Base-by-base conservation (phyloP, 2,329 filamentous ascomycete species). In the Diaporthe helianthi region DNA sequence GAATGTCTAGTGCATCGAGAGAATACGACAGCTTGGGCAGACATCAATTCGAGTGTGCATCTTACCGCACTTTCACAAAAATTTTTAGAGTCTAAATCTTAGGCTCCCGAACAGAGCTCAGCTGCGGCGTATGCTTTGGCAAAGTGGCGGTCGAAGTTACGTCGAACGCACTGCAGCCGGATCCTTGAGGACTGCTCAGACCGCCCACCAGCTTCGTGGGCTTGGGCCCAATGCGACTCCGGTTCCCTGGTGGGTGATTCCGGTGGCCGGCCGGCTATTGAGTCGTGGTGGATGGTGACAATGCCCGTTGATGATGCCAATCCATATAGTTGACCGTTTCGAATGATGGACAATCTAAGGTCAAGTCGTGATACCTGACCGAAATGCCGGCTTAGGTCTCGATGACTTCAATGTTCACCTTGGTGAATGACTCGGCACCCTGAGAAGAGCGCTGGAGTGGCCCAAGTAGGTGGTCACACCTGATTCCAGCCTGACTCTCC, bases 331-430 rank as follows among this genome's bases (percentile, higher is more conserved):
- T 29, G 33, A 36, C 47, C 44, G 58, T 63, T 63, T 63, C 58
- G 49, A 49, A 31, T 49, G 29, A 49, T 17, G 44, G 44, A 44
- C 44, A 49, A 49, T 63, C 58, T 63, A 3, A 22, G 58, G 58
- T 63, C 58, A 63, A 63, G 58, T 63, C 58, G 44, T 33, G 58
- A 63, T 63, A 63, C 58, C 58, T 63, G 58, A 63, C 58, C 58
- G 44, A 63, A n/a, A 63, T 63, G 31, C 58, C 44, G 13, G 58
- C 29, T 63, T 44, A 63, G 58, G 58, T 63, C 58, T 63, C 58
- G n/a, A 8, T 29, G 44, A 47, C 58, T 49, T 63, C n/a, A n/a
- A n/a, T n/a, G n/a, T n/a, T n/a, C 58, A 49, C 58, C 36, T 9
- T 19, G 9, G 19, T n/a, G 19, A 33, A 63, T 63, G 58, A 63